Conservation (phyloP, 2,329 filamentous ascomycete species). For the Grosmannia clavigera region DNA sequence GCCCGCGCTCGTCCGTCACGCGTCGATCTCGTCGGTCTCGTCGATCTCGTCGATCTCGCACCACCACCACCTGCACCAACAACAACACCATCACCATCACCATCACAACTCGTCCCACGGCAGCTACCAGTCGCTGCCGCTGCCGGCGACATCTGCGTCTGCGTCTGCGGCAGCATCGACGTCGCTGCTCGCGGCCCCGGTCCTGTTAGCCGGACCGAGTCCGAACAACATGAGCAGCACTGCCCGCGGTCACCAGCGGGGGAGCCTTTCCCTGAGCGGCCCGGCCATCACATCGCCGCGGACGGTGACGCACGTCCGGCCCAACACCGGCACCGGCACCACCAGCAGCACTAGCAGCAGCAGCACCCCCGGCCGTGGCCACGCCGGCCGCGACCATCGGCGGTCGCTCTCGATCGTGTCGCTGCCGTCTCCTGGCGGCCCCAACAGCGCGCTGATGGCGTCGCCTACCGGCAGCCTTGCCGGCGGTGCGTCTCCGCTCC, state of each 20-base stretch:
- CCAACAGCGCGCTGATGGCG: conserved; percentile 22
- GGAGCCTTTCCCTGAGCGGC: conserved; percentile 12
- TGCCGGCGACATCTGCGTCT: no score
- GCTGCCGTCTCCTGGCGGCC: conserved; percentile 41
- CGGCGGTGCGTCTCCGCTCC: conserved; percentile 8
- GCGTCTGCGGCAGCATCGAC: no score
- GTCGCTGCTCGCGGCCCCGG: no score
- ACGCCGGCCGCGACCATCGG: conserved; percentile 34
- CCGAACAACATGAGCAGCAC: no score
- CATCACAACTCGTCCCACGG: no score
- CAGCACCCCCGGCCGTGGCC: not conserved
- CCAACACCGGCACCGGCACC: not conserved
- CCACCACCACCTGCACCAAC: no score
- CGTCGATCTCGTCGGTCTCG: no score
- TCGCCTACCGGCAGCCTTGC: conserved; percentile 19
- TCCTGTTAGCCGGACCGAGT: not conserved
- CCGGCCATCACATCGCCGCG: not conserved
- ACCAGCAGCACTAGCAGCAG: not conserved
- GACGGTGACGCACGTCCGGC: not conserved
- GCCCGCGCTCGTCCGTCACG: no score
- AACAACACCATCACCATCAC: no score
- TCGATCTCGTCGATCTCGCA: no score
- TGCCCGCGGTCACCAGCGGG: conserved; percentile 9
- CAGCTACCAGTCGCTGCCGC: no score
- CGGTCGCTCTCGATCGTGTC: conserved; percentile 75